Conservation (phyloP, 768 basidiomycete genomes). For the Boletus rubropictus region DNA sequence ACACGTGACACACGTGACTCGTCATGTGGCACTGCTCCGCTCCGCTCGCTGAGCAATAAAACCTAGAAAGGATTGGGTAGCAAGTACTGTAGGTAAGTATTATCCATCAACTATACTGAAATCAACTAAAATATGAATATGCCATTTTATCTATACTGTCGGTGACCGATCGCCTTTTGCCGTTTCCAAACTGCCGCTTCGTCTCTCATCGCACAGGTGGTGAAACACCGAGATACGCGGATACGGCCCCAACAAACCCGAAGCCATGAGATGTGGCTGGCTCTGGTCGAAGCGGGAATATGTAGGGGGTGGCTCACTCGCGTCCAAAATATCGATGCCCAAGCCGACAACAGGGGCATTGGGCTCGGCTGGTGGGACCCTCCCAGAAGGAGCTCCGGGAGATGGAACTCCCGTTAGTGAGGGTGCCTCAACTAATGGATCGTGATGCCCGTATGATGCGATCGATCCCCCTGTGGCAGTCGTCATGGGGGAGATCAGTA, state of each 20-base stretch:
- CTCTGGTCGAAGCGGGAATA: constrained; percentile 25
- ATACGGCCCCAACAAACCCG: constrained; percentile 18
- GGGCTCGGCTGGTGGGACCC: not conserved
- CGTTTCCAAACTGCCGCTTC: not conserved
- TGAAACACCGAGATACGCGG: constrained; percentile 15
- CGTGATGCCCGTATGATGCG: not conserved
- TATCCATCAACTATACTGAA: not conserved
- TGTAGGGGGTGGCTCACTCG: constrained; percentile 11
- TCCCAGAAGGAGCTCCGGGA: not conserved
- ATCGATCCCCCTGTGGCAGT: not conserved
- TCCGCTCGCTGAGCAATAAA: not conserved
- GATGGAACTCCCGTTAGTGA: constrained; percentile 15
- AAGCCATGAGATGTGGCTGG: constrained; percentile 3
- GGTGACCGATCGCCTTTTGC: not conserved
- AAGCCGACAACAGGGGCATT: not conserved
- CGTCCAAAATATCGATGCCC: constrained; percentile 5
- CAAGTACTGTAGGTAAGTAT: not conserved
- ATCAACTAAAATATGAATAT: not conserved
- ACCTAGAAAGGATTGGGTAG: not conserved
- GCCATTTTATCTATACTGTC: not conserved
- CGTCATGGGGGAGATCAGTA: not conserved
- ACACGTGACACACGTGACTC: constrained; percentile 17
- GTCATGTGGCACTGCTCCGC: too few relatives aligned
- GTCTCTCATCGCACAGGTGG: constrained; percentile 1
- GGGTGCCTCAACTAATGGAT: constrained; percentile 3